Conservation (phyloP, 2,329 filamentous ascomycete genomes). For the Aspergillus unguis region DNA sequence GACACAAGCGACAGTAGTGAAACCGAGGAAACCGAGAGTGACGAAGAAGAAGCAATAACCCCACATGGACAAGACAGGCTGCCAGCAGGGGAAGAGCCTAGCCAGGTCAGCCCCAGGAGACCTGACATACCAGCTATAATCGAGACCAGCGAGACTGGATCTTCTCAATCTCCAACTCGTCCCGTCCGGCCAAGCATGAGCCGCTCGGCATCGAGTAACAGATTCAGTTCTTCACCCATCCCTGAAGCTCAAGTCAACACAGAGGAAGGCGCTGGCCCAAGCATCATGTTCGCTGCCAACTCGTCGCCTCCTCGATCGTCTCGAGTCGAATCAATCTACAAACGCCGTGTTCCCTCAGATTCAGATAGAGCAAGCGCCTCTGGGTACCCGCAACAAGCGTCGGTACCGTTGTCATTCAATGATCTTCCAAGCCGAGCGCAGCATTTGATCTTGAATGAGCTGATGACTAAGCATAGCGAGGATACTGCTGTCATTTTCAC, state of each 20-base stretch:
- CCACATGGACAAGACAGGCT: not conserved
- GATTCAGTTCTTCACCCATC: conserved; percentile 69
- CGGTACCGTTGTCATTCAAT: conserved; percentile 75
- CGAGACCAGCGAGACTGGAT: conserved; percentile 21
- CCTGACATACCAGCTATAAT: conserved; percentile 26
- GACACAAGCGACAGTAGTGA: conserved; percentile 44
- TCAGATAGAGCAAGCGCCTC: conserved; percentile 32
- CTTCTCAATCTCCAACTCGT: conserved; percentile 21
- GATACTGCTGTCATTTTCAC: conserved; percentile 78
- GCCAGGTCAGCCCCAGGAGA: not conserved
- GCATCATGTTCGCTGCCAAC: conserved; percentile 69
- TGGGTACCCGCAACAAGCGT: conserved; percentile 57
- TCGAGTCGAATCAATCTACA: conserved; percentile 37
- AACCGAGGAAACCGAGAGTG: conserved; percentile 40
- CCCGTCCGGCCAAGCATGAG: conserved; percentile 24
- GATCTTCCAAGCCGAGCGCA: conserved; percentile 80
- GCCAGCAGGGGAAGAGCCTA: not conserved
- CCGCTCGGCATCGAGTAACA: conserved; percentile 34
- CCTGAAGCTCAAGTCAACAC: conserved; percentile 65
- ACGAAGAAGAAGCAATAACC: conserved; percentile 25
- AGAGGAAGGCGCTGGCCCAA: conserved; percentile 64
- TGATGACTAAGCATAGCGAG: conserved; percentile 66
- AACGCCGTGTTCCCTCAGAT: conserved; percentile 26
- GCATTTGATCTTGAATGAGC: conserved; percentile 80
- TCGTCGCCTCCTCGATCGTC: conserved; percentile 33